phyloP scores from a whole-genome alignment of 129 eudicot genomes.

The Pittosporum tobira region DNA sequence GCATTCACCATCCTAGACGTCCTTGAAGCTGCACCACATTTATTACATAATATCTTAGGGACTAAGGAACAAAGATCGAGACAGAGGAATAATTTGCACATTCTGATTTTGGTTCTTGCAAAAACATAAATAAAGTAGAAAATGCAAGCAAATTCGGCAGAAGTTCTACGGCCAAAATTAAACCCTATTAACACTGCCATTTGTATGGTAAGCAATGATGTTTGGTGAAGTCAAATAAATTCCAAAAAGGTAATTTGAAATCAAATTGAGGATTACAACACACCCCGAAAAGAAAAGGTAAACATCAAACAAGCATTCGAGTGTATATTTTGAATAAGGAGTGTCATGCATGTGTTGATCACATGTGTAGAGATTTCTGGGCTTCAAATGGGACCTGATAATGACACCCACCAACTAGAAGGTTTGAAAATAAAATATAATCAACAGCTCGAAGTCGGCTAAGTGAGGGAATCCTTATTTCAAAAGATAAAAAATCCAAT shows the following conservation, averaged over 20 bases:
- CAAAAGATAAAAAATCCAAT: too few species aligned
- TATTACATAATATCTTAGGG: background rate
- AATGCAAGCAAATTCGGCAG: background rate
- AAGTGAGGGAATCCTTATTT: background rate
- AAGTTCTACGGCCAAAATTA: too few species aligned
- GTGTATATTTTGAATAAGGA: background rate
- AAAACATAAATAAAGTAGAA: background rate
- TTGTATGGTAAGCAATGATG: too few species aligned
- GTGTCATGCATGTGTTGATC: background rate
- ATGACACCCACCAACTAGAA: slow-evolving; percentile 2
- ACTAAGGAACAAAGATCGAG: background rate
- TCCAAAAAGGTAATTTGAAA: too few species aligned
- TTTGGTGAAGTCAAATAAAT: too few species aligned
- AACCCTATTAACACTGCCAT: too few species aligned
- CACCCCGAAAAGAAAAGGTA: background rate
- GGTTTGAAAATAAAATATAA: background rate
- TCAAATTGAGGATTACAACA: too few species aligned
- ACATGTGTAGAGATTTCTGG: too few species aligned
- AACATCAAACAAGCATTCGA: background rate
- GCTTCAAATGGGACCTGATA: slow-evolving; percentile 1
- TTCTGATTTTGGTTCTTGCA: background rate
- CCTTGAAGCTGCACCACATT: slow-evolving; percentile 48
- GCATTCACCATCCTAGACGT: slow-evolving; percentile 65
- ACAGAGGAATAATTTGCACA: background rate
- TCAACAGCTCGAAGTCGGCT: background rate